Conservation (phyloP, 345 rosid genomes). For the Combretum micranthum region DNA sequence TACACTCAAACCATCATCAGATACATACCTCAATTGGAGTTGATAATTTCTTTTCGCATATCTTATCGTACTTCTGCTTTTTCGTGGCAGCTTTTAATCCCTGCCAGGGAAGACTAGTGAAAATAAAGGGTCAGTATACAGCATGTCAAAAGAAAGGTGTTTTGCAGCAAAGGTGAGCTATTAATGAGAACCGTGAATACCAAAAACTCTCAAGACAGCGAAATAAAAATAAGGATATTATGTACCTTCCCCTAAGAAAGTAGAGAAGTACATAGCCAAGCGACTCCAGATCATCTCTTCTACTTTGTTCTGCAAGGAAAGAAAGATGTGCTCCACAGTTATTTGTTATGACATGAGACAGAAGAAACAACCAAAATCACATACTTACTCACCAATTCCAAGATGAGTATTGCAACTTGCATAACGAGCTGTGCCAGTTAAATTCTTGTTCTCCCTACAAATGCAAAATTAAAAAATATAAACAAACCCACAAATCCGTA, state of each 20-base stretch:
- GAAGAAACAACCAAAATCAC: conserved; percentile 1
- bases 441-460: conserved; percentile 46
- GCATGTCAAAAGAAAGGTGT: background rate
- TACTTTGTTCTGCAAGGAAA: conserved; percentile 37
- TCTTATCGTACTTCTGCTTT: conserved; percentile 83
- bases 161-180: background rate
- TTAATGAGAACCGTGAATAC: no score
- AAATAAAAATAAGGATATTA: background rate
- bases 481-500: no score
- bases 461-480: background rate
- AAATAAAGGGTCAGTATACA: background rate
- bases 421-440: conserved; percentile 54
- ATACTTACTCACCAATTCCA: conserved; percentile 36
- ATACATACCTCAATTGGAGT: conserved; percentile 78
- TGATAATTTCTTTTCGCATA: conserved; percentile 81
- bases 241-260: conserved; percentile 49
- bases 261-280: conserved; percentile 48
- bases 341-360: background rate
- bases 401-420: conserved; percentile 58
- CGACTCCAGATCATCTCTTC: conserved; percentile 50
- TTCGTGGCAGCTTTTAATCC: conserved; percentile 84
- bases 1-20: background rate
- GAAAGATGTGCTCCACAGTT: background rate
- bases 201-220: no score
- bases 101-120: conserved; percentile 80